Evolutionary conservation across 345 rosid genomes (phyloP).

Genomic region (Excoecaria agallocha): DNA sequence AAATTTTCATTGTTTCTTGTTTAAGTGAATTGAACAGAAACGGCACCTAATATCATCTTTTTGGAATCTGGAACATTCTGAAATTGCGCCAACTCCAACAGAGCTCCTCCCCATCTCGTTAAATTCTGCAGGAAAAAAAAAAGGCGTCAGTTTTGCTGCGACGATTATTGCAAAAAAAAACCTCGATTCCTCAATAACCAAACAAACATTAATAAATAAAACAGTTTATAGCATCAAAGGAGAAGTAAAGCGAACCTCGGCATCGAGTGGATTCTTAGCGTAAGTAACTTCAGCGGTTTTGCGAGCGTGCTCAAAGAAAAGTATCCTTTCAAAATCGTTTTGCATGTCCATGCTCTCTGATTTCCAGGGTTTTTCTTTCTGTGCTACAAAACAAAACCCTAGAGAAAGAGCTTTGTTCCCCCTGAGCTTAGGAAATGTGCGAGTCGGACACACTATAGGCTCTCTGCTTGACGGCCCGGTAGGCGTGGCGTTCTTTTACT

Average conservation of each 20-base stretch:
- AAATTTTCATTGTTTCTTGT: not conserved
- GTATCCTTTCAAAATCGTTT: slow-evolving; percentile 60
- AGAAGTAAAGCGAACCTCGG: slow-evolving; percentile 48
- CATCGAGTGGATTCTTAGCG: slow-evolving; percentile 65
- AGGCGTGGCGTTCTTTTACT: no score
- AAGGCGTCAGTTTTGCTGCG: not conserved
- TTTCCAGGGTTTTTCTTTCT: not conserved
- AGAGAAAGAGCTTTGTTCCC: not conserved
- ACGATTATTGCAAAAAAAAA: not conserved
- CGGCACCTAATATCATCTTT: slow-evolving; percentile 69
- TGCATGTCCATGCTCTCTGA: slow-evolving; percentile 57
- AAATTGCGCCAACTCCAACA: slow-evolving; percentile 88
- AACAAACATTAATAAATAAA: slow-evolving; percentile 1
- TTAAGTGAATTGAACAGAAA: not conserved
- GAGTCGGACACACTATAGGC: not conserved
- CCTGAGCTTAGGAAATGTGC: not conserved
- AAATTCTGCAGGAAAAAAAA: slow-evolving; percentile 47
- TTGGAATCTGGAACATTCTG: slow-evolving; percentile 59
- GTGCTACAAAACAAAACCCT: no score
- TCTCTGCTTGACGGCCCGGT: no score
- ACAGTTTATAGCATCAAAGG: not conserved
- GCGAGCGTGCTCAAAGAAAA: slow-evolving; percentile 83
- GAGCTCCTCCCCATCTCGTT: slow-evolving; percentile 80
- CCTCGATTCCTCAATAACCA: slow-evolving; percentile 9
- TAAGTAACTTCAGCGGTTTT: slow-evolving; percentile 60